These are phyloP conservation scores for Pinus tabuliformis DNA, from an alignment of 75 land plant species.

Conservation along the genomic window DNA sequence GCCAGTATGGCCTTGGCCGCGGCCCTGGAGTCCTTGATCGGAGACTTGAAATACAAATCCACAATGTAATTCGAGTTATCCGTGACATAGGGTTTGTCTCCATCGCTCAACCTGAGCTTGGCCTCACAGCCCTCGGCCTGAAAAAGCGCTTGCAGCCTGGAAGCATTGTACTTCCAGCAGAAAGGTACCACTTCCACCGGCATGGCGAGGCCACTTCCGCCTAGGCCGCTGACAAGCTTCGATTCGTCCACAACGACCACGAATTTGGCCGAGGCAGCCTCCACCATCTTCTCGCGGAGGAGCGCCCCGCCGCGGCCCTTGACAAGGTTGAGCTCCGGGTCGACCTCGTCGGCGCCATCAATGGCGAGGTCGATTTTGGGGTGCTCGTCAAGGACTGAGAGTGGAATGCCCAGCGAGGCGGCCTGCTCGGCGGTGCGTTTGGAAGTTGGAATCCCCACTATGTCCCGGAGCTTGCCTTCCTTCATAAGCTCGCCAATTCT, in stretches of 20 bases:
- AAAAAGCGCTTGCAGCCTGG: slow-evolving; percentile 10
- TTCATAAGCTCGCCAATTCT: slow-evolving; percentile 77
- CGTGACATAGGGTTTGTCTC: slow-evolving; percentile 20
- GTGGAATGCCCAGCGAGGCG: slow-evolving; percentile 44
- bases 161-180: slow-evolving; percentile 24
- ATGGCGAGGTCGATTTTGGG: slow-evolving; percentile 37
- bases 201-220: slow-evolving; percentile 29
- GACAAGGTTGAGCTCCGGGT: slow-evolving; percentile 29
- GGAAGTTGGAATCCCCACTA: slow-evolving; percentile 44
- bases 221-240: slow-evolving; percentile 21
- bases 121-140: slow-evolving; percentile 16
- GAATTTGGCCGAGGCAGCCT: slow-evolving; percentile 20
- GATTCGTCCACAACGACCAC: slow-evolving; percentile 26
- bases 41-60: slow-evolving; percentile 21
- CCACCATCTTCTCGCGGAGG: slow-evolving; percentile 29
- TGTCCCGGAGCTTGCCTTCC: slow-evolving; percentile 59
- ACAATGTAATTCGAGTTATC: slow-evolving; percentile 26
- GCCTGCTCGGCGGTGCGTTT: slow-evolving; percentile 53
- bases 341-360: slow-evolving; percentile 42
- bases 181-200: slow-evolving; percentile 38
- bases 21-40: slow-evolving; percentile 38
- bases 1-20: slow-evolving; percentile 76
- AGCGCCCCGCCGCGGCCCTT: slow-evolving; percentile 36
- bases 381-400: slow-evolving; percentile 45
- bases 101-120: slow-evolving; percentile 26